Base-by-base conservation (phyloP, 495 filamentous ascomycete species). In the Stereocaulon alpinum region DNA sequence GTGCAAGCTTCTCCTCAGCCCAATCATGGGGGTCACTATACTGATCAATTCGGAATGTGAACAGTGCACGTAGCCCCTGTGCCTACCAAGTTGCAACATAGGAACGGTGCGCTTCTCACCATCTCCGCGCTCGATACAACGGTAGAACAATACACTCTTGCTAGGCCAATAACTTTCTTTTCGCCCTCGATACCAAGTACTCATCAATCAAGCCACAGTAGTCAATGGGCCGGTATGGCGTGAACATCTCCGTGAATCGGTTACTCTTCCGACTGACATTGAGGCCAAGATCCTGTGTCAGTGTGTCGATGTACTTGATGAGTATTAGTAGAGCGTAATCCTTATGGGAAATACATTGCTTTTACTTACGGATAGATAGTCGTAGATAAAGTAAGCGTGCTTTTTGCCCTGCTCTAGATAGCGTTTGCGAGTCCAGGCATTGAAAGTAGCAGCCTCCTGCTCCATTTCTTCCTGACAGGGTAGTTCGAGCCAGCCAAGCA, bases 181-280 rank as follows among this genome's bases (percentile, higher is more conserved):
- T 34, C 30, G 30, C 30, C 30, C 30, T 53, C 27, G 50, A n/a
- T 18, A 24, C 50, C 12, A 53, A 24, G 9, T 53, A 87, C 66
- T 86, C 83, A 18, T 72, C 73, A 29, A 82, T 76, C 27, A 86
- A 61, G 2, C 80, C 76, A 45, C 66, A 64, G 69, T 86, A 87
- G 68, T 87, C 85, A 61, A 79, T 78, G 27, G 76, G 66, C 0
- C 79, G 79, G 68, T 86, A 85, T 12, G 82, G 75, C n/a, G 78
- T 67, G 60, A 80, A 72, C 55, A 79, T 73, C 61, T 81, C 79
- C 0, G 72, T 71, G 30, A 77, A 61, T 70, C 73, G 29, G 5
- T 67, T 69, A 7, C 58, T 40, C 63, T 81, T 82, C 15, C 78
- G 65, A 40, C 62, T 56, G 3, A 55, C 50, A 4, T 67, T 30